Base-by-base conservation (phyloP, 2,329 filamentous ascomycete species). In the Trichoderma sp. region DNA sequence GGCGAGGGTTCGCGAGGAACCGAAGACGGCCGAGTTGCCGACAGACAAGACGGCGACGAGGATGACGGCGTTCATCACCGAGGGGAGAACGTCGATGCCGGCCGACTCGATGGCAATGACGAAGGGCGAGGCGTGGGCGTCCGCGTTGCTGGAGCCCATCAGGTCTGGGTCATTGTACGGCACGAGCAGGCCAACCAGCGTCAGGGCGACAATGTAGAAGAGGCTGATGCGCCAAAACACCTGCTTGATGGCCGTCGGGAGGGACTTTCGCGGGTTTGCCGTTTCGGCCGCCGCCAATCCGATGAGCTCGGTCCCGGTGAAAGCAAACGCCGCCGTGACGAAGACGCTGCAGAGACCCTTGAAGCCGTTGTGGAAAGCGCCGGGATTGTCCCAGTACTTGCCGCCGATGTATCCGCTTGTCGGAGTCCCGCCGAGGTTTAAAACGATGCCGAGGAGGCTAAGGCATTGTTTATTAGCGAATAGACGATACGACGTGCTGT, bases 191-290 rank as follows among this genome's bases (percentile, higher is more conserved):
- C 95, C 94, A 71, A 98, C 90, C 3, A 98, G 84, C 5, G 90
- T 89, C 15, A 97, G 86, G 1, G 93, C 92, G 43, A 97, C 90
- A 63, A 97, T 86, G 83, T 97, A 98, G 84, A 98, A 97, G 71
- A 97, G 86, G 6, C 90, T 90, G 79, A 97, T 97, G 78, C 95
- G 92, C 94, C 94, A 97, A 81, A 97, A 97, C 36, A 97, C 94
- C 80, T 97, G 94, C 83, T 97, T 97, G 77, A 96, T 90, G 12
- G 95, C 95, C 0, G 90, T 93, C 0, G 95, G 95, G 0, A 98
- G 86, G 1, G 92, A 92, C 79, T 95, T 93, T 72, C 91, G 87
- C 2, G 92, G 92, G 77, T 94, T 93, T 14, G 87, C 89, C 1
- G 92, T 92, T 80, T 95, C 92, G 39, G 92, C 92, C 2, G 92